Evolutionary conservation across 345 rosid genomes (phyloP).

Genomic region (Populus tremula): DNA sequence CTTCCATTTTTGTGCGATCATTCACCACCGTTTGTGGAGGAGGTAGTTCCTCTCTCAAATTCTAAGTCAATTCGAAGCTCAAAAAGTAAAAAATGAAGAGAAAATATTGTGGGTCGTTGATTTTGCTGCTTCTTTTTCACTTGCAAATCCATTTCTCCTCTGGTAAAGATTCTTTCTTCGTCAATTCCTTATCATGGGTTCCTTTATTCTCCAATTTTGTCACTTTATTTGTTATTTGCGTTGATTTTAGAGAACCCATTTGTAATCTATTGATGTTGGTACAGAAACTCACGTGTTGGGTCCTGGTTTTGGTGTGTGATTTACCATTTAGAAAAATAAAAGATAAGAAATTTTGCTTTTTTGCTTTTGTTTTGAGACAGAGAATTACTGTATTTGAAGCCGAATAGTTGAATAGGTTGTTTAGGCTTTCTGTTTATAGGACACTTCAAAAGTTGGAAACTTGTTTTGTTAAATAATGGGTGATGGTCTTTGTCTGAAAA

Average conservation of each 20-base stretch:
- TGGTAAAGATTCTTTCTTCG: slow-evolving; percentile 31
- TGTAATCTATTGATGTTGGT: background rate
- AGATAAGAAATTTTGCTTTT: background rate
- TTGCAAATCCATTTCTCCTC: slow-evolving; percentile 25
- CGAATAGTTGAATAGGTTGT: background rate
- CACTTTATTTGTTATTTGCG: background rate
- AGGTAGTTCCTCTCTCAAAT: background rate
- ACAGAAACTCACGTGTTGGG: background rate
- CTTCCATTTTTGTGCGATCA: background rate
- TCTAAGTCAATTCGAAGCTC: background rate
- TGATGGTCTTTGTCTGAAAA: background rate
- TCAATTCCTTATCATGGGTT: background rate
- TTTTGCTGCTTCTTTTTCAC: slow-evolving; percentile 25
- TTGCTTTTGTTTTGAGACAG: background rate
- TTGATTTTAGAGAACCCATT: background rate
- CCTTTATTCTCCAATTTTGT: background rate
- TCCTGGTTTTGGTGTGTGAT: background rate
- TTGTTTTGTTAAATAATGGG: background rate
- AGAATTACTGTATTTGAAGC: background rate
- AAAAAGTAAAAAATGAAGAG: slow-evolving; percentile 9
- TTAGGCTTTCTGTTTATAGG: background rate
- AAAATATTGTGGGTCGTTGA: background rate
- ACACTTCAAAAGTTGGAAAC: background rate
- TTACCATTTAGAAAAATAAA: background rate
- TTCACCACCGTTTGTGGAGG: background rate